A percentile compares a stretch with the other conserved stretches of the same genome.
These are phyloP conservation scores for Claviceps capensis DNA, from an alignment of 2,329 filamentous ascomycete genomes.

Conservation along the genomic window DNA sequence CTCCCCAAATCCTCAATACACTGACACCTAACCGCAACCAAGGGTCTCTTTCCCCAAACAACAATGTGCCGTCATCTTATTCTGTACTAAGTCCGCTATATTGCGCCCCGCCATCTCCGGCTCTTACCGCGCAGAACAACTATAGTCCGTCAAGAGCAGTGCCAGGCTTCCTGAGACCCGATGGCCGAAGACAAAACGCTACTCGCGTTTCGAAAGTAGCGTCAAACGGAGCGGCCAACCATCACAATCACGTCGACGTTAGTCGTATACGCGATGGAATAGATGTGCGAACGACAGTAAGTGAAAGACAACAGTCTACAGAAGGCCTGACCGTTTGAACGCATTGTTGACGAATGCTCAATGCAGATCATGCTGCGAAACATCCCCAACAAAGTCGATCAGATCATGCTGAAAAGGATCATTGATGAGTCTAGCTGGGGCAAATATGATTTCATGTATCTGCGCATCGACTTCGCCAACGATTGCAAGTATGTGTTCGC, in stretches of 20 bases:
- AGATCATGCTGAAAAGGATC: constrained; percentile 62
- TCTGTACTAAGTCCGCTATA: constrained; percentile 17
- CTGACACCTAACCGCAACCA: constrained; percentile 8
- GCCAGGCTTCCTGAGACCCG: constrained; percentile 19
- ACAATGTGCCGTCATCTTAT: constrained; percentile 17
- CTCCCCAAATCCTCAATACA: constrained; percentile 17
- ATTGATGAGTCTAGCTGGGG: constrained; percentile 68
- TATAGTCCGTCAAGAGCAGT: constrained; percentile 26
- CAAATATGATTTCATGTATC: constrained; percentile 87
- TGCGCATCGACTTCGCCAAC: constrained; percentile 78
- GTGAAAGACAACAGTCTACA: constrained; percentile 13
- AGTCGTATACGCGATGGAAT: constrained; percentile 48
- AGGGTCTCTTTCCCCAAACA: constrained; percentile 13
- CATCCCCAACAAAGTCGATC: constrained; percentile 80
- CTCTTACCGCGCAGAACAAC: constrained; percentile 21
- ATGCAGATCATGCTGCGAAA: constrained; percentile 81
- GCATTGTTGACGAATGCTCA: constrained; percentile 6
- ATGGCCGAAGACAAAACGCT: constrained; percentile 35
- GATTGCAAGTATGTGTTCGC: constrained; percentile 57
- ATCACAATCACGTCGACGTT: constrained; percentile 50
- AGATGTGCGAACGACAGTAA: constrained; percentile 63
- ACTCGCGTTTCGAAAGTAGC: constrained; percentile 30
- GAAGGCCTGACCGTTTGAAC: neutral
- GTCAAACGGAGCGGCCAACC: constrained; percentile 33
- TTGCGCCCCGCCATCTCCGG: constrained; percentile 20